Evolutionary conservation across 495 filamentous ascomycete species (phyloP), one percentile per base, ranked within the genome.

Genomic region (Platismatia glauca): DNA sequence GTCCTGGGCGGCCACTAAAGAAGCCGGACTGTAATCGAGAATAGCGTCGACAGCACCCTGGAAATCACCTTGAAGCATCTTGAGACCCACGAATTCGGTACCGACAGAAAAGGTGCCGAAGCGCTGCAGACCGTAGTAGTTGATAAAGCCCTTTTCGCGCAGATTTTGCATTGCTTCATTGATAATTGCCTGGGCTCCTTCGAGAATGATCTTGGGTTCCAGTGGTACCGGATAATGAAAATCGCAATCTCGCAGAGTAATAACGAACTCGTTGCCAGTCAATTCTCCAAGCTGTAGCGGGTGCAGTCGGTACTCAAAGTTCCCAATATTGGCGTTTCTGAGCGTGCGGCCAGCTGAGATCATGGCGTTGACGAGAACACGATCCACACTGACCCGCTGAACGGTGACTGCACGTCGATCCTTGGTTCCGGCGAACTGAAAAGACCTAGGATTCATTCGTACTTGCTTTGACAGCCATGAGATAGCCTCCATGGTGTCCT

Each of bases 111-210:
- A 92, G 5, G 89, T 88, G 31, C 94, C 94, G 67, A 98, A 98
- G 16, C 94, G 85, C 74, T 98, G 94, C 4, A 97, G 82, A 18
- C 94, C 94, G 64, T 88, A 98, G 76, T 97, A 97, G 72, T 98
- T 97, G 72, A 97, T 84, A 75, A 95, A 98, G 0, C 94, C 94
- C 18, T 83, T 76, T 52, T 82, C 71, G 58, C 74, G 72, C 12
- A 91, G 77, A 34, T 78, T 76, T 55, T 74, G 69, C 50, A 88
- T 73, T 9, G 84, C 76, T 3, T 77, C 69, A 16, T 73, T 75
- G 7, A 97, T 78, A 46, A 87, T 72, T 8, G 80, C 74, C 16
- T 83, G 71, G 9, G 78, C 78, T 4, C 67, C 64, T 37, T 71
- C 65, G 2, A 71, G 20, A 53, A 77, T 76, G 18, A 72, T 70